Evolutionary conservation across 352 stramenopile genomes (phyloP), one percentile per base, ranked within the genome.

Genomic region (Phytophthora pini): DNA sequence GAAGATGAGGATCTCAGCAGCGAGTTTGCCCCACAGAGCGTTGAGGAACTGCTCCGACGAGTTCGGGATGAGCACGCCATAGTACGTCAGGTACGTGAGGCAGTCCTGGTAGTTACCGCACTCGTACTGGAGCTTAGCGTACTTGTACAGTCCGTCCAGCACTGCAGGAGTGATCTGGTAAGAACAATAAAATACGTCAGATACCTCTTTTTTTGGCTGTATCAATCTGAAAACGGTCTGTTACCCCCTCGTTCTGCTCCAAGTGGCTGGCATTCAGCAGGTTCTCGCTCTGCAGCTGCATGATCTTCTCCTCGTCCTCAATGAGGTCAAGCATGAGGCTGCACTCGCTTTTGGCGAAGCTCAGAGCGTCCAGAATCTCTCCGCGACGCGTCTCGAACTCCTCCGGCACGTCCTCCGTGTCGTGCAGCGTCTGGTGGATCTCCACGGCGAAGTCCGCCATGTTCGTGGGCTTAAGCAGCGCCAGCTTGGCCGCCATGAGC

Each of bases 391-490:
- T 79, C 52, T 98, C 90, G 61, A 98, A 92, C 71, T 95, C 82
- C 27, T 81, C 76, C 0, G 87, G 87, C 38, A 88, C 78, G 27
- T 93, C 84, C 27, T 84, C 73, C 39, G 88, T 87, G 49, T 87
- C 81, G 74, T 98, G 85, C 29, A 98, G 70, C 65, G 85, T 93
- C 64, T 97, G 88, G 78, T 98, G 92, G 72, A 98, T 98, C 78
- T 99, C 96, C 58, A 98, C 95, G 20, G 95, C 96, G 62, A 98
- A 98, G 77, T 99, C 96, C 15, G 97, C 93, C 96, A 99, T 98
- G 76, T 98, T 97, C 8, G 95, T 98, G 22, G 93, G 93, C 71
- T 97, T 94, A 26, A 98, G 79, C 17, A 99, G 82, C 58, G 86
- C 83, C 44, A 98, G 76, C 61, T 98, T 96, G 58, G 95, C 94